A percentile compares a stretch with the other conserved stretches of the same genome.
phyloP scores from a whole-genome alignment of 2,329 filamentous ascomycete genomes.

The Aspergillus sp. region DNA sequence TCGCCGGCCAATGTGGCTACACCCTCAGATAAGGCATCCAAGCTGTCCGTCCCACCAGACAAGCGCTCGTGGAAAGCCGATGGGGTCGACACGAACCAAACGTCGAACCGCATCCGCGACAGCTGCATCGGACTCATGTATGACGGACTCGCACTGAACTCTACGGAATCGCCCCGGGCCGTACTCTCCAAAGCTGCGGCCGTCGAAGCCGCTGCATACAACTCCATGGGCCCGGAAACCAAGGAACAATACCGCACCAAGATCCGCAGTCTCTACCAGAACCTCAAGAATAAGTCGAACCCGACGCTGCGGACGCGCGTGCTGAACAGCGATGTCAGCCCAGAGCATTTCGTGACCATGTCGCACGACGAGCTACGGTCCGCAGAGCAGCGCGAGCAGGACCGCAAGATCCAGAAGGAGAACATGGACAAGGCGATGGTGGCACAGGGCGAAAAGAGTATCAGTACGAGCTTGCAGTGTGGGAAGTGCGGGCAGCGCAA shows the following conservation, averaged over 20 bases:
- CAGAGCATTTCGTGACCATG: slow-evolving; percentile 76
- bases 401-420: slow-evolving; percentile 70
- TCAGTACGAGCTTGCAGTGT: slow-evolving; percentile 80
- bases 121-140: slow-evolving; percentile 86
- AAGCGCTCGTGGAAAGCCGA: slow-evolving; percentile 79
- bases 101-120: slow-evolving; percentile 65
- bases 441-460: slow-evolving; percentile 80
- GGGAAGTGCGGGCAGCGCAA: slow-evolving; percentile 87
- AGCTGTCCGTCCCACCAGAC: slow-evolving; percentile 53
- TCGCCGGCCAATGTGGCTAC: slow-evolving; percentile 42
- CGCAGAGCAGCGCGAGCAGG: slow-evolving; percentile 66
- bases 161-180: slow-evolving; percentile 49
- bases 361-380: slow-evolving; percentile 85
- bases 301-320: slow-evolving; percentile 66
- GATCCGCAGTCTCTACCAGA: slow-evolving; percentile 86
- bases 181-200: slow-evolving; percentile 60
- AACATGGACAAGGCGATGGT: slow-evolving; percentile 98
- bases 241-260: slow-evolving; percentile 72
- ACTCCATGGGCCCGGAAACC: slow-evolving; percentile 60
- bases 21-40: slow-evolving; percentile 44
- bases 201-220: slow-evolving; percentile 69
- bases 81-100: slow-evolving; percentile 67
- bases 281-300: slow-evolving; percentile 90
- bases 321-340: slow-evolving; percentile 61
- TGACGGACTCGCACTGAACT: slow-evolving; percentile 75